Evolutionary conservation across 23 red algal genomes (phyloP), one percentile per base, ranked within the genome.

Genomic region (Chondrus crispus): DNA sequence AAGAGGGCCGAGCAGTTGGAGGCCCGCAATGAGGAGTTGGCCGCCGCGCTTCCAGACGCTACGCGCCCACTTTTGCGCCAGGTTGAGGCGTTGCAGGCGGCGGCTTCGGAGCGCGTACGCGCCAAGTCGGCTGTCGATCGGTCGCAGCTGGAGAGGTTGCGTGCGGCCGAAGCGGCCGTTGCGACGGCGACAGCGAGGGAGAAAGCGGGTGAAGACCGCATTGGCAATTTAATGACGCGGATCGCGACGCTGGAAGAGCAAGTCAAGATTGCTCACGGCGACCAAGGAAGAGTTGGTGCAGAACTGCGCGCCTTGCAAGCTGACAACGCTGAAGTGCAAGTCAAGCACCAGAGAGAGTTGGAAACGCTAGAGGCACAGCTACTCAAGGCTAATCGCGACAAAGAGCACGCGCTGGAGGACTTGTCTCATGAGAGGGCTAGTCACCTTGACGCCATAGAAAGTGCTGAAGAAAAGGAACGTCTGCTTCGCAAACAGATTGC

Each of bases 31-130:
- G 89, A 97, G 79, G 90, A 97, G 85, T 46, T 91, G 29, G 90
- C 90, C 10, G 74, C 83, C 33, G 71, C 82, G 32, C 49, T 97
- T 29, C 91, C 95, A 18, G 85, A 89, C 49, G 95, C 89, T 1
- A 97, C 95, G 43, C 51, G 85, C 28, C 95, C 95, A 44, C 79
- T 97, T 20, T 46, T 97, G 36, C 82, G 84, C 52, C 95, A 93
- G 50, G 85, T 97, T 48, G 89, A 97, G 43, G 89, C 78, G 3
- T 54, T 97, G 24, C 84, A 93, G 51, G 89, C 80, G n/a, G 89
- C 85, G 9, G 82, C 80, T 41, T 36, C 63, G 29, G 84, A 97
- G 73, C 50, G 90, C 39, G 55, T 41, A 12, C 71, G 71, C 33
- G 85, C 89, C 13, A 91, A 73, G 36, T 82, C 48, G n/a, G 76